Conservation (phyloP, 176 grass and related monocot genomes). For the Aegilops speltoides region DNA sequence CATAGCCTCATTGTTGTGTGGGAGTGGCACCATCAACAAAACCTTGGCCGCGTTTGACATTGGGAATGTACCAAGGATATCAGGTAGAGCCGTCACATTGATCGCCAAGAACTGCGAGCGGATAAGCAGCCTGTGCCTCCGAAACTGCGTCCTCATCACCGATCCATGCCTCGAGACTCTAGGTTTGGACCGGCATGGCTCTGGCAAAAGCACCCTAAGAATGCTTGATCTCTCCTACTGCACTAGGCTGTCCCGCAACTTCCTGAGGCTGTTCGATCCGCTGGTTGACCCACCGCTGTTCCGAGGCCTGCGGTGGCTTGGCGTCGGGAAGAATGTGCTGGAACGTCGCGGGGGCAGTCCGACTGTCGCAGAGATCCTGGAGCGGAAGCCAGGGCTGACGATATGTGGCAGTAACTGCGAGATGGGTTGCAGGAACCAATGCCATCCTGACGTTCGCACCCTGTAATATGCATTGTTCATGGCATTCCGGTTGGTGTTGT, state of each 20-base stretch:
- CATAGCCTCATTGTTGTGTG: constrained; percentile 57
- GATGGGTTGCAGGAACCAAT: constrained; percentile 80
- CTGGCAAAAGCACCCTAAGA: constrained; percentile 53
- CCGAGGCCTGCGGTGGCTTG: constrained; percentile 82
- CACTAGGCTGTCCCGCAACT: constrained; percentile 55
- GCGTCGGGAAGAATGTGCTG: constrained; percentile 70
- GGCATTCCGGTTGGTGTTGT: constrained; percentile 13
- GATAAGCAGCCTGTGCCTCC: constrained; percentile 62
- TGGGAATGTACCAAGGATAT: constrained; percentile 71
- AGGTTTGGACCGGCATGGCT: constrained; percentile 40
- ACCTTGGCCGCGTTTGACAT: constrained; percentile 63
- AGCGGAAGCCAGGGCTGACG: constrained; percentile 55
- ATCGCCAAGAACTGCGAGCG: constrained; percentile 61
- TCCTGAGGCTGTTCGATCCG: constrained; percentile 44
- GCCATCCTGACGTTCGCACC: constrained; percentile 48
- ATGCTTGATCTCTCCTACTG: constrained; percentile 90
- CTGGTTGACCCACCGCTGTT: constrained; percentile 65
- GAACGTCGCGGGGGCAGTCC: constrained; percentile 43
- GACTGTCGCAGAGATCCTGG: constrained; percentile 46
- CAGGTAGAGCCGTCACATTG: constrained; percentile 49
- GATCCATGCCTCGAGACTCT: constrained; percentile 61
- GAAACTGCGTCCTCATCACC: constrained; percentile 64
- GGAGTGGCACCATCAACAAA: constrained; percentile 58
- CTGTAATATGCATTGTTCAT: neutral
- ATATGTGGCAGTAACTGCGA: constrained; percentile 74